Evolutionary conservation across 2,329 filamentous ascomycete species (phyloP).

Genomic region (Ascosphaera pollenicola): DNA sequence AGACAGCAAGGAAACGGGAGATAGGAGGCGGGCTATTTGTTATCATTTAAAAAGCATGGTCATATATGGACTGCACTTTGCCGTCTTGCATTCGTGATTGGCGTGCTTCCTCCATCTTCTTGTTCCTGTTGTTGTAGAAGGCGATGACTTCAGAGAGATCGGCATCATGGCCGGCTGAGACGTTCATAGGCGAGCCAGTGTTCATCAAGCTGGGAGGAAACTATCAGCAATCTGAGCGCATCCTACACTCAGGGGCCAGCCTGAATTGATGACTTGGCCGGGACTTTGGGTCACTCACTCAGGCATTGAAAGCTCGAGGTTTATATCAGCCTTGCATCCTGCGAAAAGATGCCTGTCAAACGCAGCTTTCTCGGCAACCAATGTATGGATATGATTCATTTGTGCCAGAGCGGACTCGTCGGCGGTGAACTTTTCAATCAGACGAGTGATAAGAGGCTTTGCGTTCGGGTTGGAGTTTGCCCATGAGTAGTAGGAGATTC

Average conservation of each 20-base stretch:
- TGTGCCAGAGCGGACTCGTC: conserved; percentile 30
- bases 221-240: conserved; percentile 4
- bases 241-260: conserved; percentile 1
- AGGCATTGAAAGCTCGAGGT: conserved; percentile 34
- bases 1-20: conserved; percentile 4
- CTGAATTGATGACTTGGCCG: not conserved
- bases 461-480: conserved; percentile 16
- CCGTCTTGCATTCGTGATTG: conserved; percentile 22
- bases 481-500: conserved; percentile 21
- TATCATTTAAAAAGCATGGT: conserved; percentile 11
- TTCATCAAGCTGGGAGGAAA: conserved; percentile 28
- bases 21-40: conserved; percentile 7
- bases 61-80: conserved; percentile 22
- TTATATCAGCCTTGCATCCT: conserved; percentile 18
- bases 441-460: conserved; percentile 18
- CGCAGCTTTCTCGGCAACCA: conserved; percentile 39
- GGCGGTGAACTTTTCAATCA: conserved; percentile 34
- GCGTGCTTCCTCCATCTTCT: conserved; percentile 34
- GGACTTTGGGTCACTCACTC: conserved; percentile 31
- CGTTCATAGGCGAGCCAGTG: conserved; percentile 38
- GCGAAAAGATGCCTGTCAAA: conserved; percentile 39
- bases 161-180: conserved; percentile 35
- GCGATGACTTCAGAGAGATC: conserved; percentile 37
- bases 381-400: conserved; percentile 37
- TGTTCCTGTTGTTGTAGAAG: conserved; percentile 37